Percentiles rank a stretch among this genome's conserved stretches.
Conservation (phyloP, 345 rosid genomes). For the Clausena lansium region DNA sequence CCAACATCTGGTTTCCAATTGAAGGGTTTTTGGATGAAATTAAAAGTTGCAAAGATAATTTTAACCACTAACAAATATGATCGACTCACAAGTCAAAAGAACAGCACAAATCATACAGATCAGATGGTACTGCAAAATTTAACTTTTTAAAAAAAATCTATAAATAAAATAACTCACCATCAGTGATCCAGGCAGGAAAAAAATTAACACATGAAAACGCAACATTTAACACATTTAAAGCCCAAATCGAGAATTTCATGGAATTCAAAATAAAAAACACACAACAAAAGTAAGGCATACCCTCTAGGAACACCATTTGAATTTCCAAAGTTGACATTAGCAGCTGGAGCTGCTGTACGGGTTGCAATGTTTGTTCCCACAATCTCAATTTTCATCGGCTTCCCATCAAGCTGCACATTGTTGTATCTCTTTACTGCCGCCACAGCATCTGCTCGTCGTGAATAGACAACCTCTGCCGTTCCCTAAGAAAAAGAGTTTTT, state of each 20-base stretch:
- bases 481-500: conserved; percentile 59
- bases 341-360: conserved; percentile 38
- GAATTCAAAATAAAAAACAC: background rate
- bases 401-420: conserved; percentile 93
- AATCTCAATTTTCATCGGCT: conserved; percentile 92
- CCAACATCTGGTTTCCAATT: background rate
- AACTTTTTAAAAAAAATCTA: background rate
- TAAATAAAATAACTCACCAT: background rate
- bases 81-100: background rate
- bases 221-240: background rate
- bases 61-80: background rate
- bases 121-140: background rate
- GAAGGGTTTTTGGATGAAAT: background rate
- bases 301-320: conserved; percentile 53
- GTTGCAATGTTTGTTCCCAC: conserved; percentile 66
- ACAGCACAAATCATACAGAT: background rate
- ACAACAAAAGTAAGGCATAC: conserved; percentile 28
- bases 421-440: conserved; percentile 92
- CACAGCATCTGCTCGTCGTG: conserved; percentile 69
- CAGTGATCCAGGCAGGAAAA: background rate
- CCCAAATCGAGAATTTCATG: background rate
- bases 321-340: conserved; percentile 41
- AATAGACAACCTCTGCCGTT: conserved; percentile 86
- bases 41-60: background rate
- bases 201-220: background rate